Conservation (phyloP, 768 basidiomycete genomes). For the Leucocoprinus birnbaumii region DNA sequence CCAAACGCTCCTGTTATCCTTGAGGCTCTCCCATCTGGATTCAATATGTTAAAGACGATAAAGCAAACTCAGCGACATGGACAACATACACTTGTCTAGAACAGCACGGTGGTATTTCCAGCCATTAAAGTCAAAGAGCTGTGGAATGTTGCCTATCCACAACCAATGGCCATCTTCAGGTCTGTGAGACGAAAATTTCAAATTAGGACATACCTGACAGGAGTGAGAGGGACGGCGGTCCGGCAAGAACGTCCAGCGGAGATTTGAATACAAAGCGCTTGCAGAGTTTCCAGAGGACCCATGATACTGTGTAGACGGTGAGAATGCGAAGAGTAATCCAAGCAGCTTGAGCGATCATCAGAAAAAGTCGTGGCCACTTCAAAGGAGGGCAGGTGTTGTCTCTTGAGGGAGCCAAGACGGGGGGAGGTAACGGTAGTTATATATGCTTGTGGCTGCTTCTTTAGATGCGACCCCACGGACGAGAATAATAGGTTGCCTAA, state of each 20-base stretch:
- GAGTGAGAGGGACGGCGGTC: slow-evolving; percentile 11
- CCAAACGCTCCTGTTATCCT: slow-evolving; percentile 31
- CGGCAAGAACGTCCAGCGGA: slow-evolving; percentile 11
- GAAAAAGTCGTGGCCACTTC: too few species aligned
- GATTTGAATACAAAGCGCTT: slow-evolving; percentile 1
- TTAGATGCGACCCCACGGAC: background rate
- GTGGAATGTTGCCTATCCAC: slow-evolving; percentile 30
- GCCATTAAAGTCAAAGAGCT: slow-evolving; percentile 28
- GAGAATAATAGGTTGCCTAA: background rate
- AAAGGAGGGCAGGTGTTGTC: too few species aligned
- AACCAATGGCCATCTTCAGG: background rate
- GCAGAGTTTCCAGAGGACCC: slow-evolving; percentile 9
- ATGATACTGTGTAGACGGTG: background rate
- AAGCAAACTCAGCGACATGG: background rate
- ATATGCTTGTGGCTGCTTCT: background rate
- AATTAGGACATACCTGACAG: slow-evolving; percentile 6
- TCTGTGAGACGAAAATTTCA: background rate
- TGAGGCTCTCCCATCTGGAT: slow-evolving; percentile 28
- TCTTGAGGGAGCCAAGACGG: too few species aligned
- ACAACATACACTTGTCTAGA: slow-evolving; percentile 26
- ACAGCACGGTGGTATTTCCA: slow-evolving; percentile 35
- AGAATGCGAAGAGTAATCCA: background rate
- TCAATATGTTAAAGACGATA: background rate
- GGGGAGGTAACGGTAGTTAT: too few species aligned
- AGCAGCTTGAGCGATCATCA: background rate